Percentiles rank a stretch among this genome's conserved stretches.
Evolutionary conservation across 495 filamentous ascomycete genomes (phyloP).

Genomic region (Podospora pseudocomata): DNA sequence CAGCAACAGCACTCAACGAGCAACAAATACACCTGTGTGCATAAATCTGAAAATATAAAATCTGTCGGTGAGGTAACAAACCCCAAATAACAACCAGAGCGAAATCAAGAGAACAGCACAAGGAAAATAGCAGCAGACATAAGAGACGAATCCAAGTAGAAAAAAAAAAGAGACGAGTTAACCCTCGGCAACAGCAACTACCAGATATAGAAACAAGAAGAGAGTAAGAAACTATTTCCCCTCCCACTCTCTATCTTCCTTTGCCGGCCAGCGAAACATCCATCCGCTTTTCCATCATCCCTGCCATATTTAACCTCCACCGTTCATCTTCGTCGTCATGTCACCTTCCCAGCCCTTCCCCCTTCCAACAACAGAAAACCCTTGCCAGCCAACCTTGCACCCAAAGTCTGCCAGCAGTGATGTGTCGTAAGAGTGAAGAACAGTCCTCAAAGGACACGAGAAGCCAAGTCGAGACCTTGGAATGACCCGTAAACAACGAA

Average conservation of each 20-base stretch:
- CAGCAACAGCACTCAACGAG: no score
- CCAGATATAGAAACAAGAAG: background rate
- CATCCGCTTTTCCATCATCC: background rate
- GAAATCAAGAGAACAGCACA: background rate
- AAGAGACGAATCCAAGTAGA: background rate
- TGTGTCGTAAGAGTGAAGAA: background rate
- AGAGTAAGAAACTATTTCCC: background rate
- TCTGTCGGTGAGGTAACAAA: background rate
- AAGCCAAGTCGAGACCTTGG: background rate
- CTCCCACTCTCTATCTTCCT: background rate
- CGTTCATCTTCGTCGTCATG: background rate
- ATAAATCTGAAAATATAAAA: background rate
- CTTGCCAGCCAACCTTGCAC: background rate
- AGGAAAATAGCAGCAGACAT: background rate
- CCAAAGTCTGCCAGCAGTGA: background rate
- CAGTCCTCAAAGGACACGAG: background rate
- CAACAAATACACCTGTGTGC: no score
- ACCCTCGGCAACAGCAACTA: background rate
- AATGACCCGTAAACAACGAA: background rate
- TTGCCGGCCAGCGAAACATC: background rate
- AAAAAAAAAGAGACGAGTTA: background rate
- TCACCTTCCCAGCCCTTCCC: background rate
- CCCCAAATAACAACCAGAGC: background rate
- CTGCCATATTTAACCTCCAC: background rate
- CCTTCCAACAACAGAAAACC: background rate